Conservation (phyloP, 306 rosid genomes). For the Malus asiatica region DNA sequence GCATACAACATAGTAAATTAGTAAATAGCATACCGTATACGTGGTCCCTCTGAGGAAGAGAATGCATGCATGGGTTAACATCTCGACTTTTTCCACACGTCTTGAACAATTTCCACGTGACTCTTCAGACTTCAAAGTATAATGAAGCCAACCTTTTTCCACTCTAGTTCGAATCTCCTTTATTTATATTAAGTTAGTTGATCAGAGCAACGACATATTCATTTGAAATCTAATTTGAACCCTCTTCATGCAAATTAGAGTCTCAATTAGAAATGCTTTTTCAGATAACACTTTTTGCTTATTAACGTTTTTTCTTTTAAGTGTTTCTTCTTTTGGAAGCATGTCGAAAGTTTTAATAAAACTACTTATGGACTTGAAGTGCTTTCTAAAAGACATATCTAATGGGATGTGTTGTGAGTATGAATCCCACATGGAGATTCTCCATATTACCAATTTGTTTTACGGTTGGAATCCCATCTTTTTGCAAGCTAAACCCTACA, state of each 20-base stretch:
- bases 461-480: rapidly evolving
- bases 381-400: too few species aligned
- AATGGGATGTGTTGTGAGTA: too few species aligned
- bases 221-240: too few species aligned
- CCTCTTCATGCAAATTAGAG: neutral
- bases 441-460: rapidly evolving
- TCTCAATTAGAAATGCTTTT: too few species aligned
- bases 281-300: neutral
- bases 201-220: rapidly evolving
- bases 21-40: neutral
- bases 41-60: neutral
- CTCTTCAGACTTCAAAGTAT: neutral
- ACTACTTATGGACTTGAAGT: too few species aligned
- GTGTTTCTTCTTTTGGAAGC: neutral
- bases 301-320: too few species aligned
- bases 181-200: neutral
- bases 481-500: too few species aligned
- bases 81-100: neutral
- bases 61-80: neutral
- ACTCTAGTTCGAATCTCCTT: neutral
- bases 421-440: too few species aligned
- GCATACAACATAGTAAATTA: neutral
- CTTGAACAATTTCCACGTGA: neutral
- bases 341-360: neutral
- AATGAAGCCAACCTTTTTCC: neutral